Percentiles rank a stretch among this genome's conserved stretches.
Conservation (phyloP, 306 rosid species). For the Echinosophora koreensis region DNA sequence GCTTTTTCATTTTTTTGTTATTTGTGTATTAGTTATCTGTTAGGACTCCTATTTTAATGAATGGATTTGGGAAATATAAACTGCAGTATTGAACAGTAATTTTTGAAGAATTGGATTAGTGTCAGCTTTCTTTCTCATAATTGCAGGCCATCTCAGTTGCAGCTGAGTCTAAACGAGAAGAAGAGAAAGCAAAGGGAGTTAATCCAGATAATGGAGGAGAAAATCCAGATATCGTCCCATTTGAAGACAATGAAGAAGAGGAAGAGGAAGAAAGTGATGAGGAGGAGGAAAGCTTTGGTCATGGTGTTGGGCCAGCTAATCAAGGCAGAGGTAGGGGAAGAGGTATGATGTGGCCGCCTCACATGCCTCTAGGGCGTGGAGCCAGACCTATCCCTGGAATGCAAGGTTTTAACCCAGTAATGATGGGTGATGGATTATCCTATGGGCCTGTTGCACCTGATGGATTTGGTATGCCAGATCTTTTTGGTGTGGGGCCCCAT, state of each 20-base stretch:
- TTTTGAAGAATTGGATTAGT: slow-evolving; percentile 34
- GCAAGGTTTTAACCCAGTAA: slow-evolving; percentile 88
- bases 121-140: slow-evolving; percentile 22
- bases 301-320: slow-evolving; percentile 63
- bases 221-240: slow-evolving; percentile 97
- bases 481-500: slow-evolving; percentile 91
- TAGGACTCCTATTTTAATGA: slow-evolving; percentile 11
- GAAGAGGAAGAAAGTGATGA: slow-evolving; percentile 99
- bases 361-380: slow-evolving; percentile 89
- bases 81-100: background rate
- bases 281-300: slow-evolving; percentile 88
- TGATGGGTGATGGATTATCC: slow-evolving; percentile 95
- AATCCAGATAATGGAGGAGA: slow-evolving; percentile 88
- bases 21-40: slow-evolving; percentile 5
- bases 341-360: slow-evolving; percentile 97
- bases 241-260: slow-evolving; percentile 99
- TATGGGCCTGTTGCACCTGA: slow-evolving; percentile 91
- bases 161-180: slow-evolving; percentile 96
- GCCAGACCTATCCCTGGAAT: slow-evolving; percentile 94
- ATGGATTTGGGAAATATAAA: slow-evolving; percentile 22
- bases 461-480: slow-evolving; percentile 93
- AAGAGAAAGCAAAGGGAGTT: slow-evolving; percentile 98
- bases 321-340: slow-evolving; percentile 98
- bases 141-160: slow-evolving; percentile 86
- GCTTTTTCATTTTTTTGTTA: background rate